A percentile compares a stretch with the other conserved stretches of the same genome.
These are phyloP conservation scores for Phaffia rhodozyma DNA, from an alignment of 1,284 basidiomycete genomes.

Conservation along the genomic window DNA sequence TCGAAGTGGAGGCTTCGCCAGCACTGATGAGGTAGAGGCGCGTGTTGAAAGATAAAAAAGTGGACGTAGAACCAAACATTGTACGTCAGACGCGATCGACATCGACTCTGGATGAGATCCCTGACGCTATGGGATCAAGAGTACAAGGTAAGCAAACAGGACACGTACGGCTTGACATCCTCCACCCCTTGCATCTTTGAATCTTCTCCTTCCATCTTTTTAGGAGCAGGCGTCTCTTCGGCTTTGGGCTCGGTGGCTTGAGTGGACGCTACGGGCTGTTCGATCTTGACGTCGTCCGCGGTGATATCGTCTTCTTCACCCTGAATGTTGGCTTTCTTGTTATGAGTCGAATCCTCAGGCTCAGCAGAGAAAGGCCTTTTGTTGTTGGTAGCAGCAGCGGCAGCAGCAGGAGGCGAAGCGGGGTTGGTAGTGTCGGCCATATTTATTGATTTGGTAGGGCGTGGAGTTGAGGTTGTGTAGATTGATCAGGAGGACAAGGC, in stretches of 20 bases:
- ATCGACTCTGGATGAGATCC: constrained; percentile 21
- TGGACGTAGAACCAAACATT: too few relatives aligned
- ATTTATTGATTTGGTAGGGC: constrained; percentile 1
- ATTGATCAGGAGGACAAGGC: background rate
- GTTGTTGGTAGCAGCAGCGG: constrained; percentile 13
- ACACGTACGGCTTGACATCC: constrained; percentile 19
- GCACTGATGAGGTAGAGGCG: constrained; percentile 27
- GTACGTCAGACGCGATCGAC: too few relatives aligned
- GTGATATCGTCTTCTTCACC: constrained; percentile 16
- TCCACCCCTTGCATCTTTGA: constrained; percentile 4
- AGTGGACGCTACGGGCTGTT: background rate
- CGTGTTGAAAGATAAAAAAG: constrained; percentile 35
- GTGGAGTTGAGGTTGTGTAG: background rate
- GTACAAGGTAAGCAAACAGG: background rate
- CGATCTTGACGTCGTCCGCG: constrained; percentile 11
- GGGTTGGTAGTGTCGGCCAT: constrained; percentile 1
- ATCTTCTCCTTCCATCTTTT: constrained; percentile 15
- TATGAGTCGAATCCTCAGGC: constrained; percentile 27
- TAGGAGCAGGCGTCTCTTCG: background rate
- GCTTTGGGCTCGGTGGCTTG: background rate
- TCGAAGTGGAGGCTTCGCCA: constrained; percentile 10
- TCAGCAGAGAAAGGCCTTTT: constrained; percentile 35
- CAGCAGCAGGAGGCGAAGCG: constrained; percentile 1
- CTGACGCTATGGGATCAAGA: constrained; percentile 45
- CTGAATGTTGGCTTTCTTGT: constrained; percentile 26